phyloP scores from a whole-genome alignment of 768 basidiomycete species.

The Obba rivulosa region DNA sequence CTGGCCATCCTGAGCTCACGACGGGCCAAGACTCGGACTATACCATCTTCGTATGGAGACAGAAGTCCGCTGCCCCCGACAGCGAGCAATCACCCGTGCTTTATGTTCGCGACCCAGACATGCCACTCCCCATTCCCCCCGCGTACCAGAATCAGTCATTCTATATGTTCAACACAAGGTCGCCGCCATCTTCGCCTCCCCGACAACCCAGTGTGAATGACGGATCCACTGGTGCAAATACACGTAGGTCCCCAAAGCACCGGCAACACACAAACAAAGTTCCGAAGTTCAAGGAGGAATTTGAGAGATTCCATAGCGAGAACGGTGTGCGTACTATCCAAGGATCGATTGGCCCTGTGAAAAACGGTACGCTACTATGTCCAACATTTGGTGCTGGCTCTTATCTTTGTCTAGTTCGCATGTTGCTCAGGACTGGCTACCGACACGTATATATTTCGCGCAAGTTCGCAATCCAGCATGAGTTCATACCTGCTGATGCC shows the following conservation, averaged over 20 bases:
- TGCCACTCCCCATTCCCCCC: slow-evolving; percentile 53
- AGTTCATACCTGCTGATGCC: slow-evolving; percentile 83
- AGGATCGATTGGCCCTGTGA: slow-evolving; percentile 87
- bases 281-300: slow-evolving; percentile 67
- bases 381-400: slow-evolving; percentile 1
- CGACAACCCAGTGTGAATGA: slow-evolving; percentile 9
- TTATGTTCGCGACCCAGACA: slow-evolving; percentile 56
- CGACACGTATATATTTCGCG: slow-evolving; percentile 94
- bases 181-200: slow-evolving; percentile 20
- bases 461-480: slow-evolving; percentile 83
- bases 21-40: slow-evolving; percentile 69
- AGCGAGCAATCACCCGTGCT: slow-evolving; percentile 41
- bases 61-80: slow-evolving; percentile 34
- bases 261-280: slow-evolving; percentile 39
- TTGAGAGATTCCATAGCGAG: slow-evolving; percentile 81
- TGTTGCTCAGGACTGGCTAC: slow-evolving; percentile 91
- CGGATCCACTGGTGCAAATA: slow-evolving; percentile 18
- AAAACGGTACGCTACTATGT: slow-evolving; percentile 54
- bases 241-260: slow-evolving; percentile 31
- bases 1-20: slow-evolving; percentile 1
- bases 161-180: slow-evolving; percentile 46
- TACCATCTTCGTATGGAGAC: slow-evolving; percentile 78
- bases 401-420: slow-evolving; percentile 54
- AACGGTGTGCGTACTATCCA: slow-evolving; percentile 92
- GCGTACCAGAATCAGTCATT: slow-evolving; percentile 68